phyloP scores from a whole-genome alignment of 2,329 filamentous ascomycete genomes.

The Chaetomiaceae sp. region DNA sequence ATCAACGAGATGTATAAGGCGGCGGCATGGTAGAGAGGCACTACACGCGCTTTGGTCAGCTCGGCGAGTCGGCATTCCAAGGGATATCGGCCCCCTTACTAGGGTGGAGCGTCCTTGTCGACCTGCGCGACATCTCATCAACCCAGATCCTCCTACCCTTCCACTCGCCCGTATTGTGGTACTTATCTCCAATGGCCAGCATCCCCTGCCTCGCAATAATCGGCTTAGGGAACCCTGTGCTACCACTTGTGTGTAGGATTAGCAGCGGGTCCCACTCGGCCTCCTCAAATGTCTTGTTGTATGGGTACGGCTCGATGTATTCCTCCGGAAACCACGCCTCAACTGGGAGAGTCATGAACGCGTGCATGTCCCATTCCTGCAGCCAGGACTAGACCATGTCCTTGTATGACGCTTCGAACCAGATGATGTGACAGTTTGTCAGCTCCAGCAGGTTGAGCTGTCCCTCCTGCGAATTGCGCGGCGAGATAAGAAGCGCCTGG shows the following conservation, averaged over 20 bases:
- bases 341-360: conserved; percentile 32
- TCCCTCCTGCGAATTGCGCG: conserved; percentile 42
- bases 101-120: conserved; percentile 22
- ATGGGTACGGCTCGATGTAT: conserved; percentile 35
- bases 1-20: conserved; percentile 29
- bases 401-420: conserved; percentile 32
- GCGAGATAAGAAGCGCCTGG: conserved; percentile 41
- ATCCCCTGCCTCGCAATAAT: conserved; percentile 39
- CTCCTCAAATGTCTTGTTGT: conserved; percentile 40
- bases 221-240: conserved; percentile 44
- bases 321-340: conserved; percentile 37
- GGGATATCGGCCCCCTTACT: conserved; percentile 14
- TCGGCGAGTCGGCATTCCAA: background rate
- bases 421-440: conserved; percentile 40
- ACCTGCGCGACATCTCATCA: conserved; percentile 16
- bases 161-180: conserved; percentile 26
- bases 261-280: conserved; percentile 39
- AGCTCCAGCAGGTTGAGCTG: conserved; percentile 43
- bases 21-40: conserved; percentile 40
- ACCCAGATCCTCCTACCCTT: conserved; percentile 15
- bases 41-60: conserved; percentile 9
- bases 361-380: conserved; percentile 36
- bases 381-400: conserved; percentile 36
- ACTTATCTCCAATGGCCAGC: conserved; percentile 34
- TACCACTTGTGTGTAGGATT: conserved; percentile 45